Evolutionary conservation across 495 filamentous ascomycete species (phyloP), one percentile per base, ranked within the genome.

Genomic region (Penicillium coprophilum): DNA sequence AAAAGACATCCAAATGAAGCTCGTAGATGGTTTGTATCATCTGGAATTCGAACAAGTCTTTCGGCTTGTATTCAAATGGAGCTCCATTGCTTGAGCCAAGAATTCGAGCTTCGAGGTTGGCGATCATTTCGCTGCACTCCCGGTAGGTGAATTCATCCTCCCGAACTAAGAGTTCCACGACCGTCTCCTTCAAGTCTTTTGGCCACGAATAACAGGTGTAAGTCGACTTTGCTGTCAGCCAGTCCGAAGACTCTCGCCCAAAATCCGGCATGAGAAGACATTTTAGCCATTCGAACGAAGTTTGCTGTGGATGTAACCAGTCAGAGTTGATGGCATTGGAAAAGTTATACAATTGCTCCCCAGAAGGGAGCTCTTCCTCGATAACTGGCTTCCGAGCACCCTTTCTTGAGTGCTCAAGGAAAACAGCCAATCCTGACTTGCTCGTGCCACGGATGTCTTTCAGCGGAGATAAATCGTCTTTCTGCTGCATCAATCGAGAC

Each of bases 1-100:
- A 85, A 61, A 89, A 96, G 8, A 92, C 77, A 53, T 97, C 93
- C 2, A 98, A 77, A 62, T 97, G 91, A 9, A 99, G 76, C 68
- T 99, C 94, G 57, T 91, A 92, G 1, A 95, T 75, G 50, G 86
- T 85, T 62, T 97, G 83, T 1, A 86, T 77, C 66, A 93, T 82
- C n/a, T 82, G 76, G 30, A 72, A 50, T n/a, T 69, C 44, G 12
- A 59, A 64, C 41, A 68, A 61, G 50, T 73, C 53, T 23, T 51
- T 62, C 5, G 55, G 9, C 2, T 61, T 59, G 46, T 76, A 79
- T 24, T 59, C 49, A 43, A 69, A 74, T 23, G 46, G 57, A 38
- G 30, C 9, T 23, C 50, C 66, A 43, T 34, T 9, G 17, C 24
- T 49, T 9, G 50, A 50, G 23, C 70, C 44, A 10, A 83, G 68